phyloP scores from a whole-genome alignment of 306 rosid genomes.

The Glycine soja region DNA sequence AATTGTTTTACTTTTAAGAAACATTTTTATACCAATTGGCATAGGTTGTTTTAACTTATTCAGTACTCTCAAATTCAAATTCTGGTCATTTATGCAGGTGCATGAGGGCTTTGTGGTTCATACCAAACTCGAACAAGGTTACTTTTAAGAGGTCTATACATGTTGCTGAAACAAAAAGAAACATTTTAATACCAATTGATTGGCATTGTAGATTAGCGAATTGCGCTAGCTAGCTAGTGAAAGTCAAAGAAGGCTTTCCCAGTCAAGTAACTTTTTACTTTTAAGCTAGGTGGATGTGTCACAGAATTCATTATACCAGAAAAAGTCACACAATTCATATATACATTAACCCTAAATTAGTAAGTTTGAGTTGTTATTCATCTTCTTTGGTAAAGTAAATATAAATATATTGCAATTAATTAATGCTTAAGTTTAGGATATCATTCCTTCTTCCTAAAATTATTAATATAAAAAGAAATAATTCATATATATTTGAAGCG shows the following conservation, averaged over 20 bases:
- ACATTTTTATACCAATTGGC: too few relatives aligned
- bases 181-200: not conserved
- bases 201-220: not conserved
- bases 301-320: not conserved
- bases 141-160: too few relatives aligned
- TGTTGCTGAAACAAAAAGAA: not conserved
- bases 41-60: too few relatives aligned
- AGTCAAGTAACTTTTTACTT: slow-evolving; percentile 28
- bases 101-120: too few relatives aligned
- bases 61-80: too few relatives aligned
- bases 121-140: too few relatives aligned
- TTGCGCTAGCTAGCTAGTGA: not conserved
- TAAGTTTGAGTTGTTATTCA: not conserved
- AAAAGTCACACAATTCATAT: not conserved
- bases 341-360: not conserved
- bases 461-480: not conserved
- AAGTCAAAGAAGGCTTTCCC: slow-evolving; percentile 25
- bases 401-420: not conserved
- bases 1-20: too few relatives aligned
- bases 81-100: too few relatives aligned
- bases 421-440: not conserved
- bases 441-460: not conserved
- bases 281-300: not conserved
- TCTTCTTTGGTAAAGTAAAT: not conserved
- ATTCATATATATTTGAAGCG: not conserved